Conservation (phyloP, 129 eudicot genomes). For the Artemisia annua region DNA sequence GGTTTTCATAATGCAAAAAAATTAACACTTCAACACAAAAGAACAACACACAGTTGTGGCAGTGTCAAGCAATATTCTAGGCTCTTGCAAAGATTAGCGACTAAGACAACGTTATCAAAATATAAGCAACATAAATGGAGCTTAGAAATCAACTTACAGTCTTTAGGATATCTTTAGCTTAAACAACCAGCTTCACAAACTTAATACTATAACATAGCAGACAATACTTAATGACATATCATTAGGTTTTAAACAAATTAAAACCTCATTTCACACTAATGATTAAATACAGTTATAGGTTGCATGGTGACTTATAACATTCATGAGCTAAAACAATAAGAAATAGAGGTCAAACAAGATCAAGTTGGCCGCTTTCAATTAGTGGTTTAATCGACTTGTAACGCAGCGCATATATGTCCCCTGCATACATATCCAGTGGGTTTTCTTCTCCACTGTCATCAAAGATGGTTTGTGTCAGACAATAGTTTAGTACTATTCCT, state of each 20-base stretch:
- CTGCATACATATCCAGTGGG: constrained; percentile 75
- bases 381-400: constrained; percentile 86
- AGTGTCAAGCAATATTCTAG: too few species aligned
- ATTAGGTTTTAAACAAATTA: neutral
- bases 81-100: too few species aligned
- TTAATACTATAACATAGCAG: neutral
- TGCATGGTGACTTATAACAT: neutral
- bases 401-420: constrained; percentile 79
- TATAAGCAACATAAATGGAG: too few species aligned
- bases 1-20: too few species aligned
- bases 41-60: too few species aligned
- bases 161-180: too few species aligned
- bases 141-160: neutral
- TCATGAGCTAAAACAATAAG: neutral
- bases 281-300: neutral
- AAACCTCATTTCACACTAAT: neutral
- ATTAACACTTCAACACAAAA: too few species aligned
- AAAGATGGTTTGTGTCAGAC: constrained; percentile 20
- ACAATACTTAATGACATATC: neutral
- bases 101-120: too few species aligned
- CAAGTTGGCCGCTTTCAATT: constrained; percentile 75
- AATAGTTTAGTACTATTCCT: neutral
- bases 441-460: constrained; percentile 71
- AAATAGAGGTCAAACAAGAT: constrained; percentile 54
- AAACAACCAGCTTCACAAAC: neutral